Percentiles rank a stretch among this genome's conserved stretches.
Conservation (phyloP, 225 moss, liverwort and hornwort genomes). For the Pseudisothecium myosuroides region DNA sequence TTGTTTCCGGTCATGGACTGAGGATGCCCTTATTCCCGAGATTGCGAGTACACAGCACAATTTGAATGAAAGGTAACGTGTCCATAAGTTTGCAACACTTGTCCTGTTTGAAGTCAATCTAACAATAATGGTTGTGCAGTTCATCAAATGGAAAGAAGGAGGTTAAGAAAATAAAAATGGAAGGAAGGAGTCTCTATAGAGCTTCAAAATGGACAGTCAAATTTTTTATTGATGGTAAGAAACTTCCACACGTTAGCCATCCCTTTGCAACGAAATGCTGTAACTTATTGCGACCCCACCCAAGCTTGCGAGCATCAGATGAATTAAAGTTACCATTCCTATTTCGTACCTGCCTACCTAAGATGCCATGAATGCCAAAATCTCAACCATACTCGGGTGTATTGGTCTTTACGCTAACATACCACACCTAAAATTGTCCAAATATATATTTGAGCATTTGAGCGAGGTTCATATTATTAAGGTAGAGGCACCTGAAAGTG, state of each 20-base stretch:
- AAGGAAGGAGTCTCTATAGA: background rate
- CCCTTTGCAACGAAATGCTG: background rate
- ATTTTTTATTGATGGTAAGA: background rate
- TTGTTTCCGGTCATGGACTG: background rate
- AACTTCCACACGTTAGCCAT: background rate
- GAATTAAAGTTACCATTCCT: background rate
- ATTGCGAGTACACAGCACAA: background rate
- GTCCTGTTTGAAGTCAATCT: background rate
- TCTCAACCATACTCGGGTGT: rapidly evolving
- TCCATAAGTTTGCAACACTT: background rate
- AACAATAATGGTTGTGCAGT: background rate
- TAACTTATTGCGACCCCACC: no score
- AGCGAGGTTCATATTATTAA: background rate
- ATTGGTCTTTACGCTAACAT: rapidly evolving
- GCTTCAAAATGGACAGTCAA: background rate
- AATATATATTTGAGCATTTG: no score
- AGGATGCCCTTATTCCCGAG: background rate
- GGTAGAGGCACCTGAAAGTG: no score
- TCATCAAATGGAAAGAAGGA: background rate
- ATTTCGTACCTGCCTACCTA: background rate
- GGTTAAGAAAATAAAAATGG: no score
- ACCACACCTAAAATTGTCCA: rapidly evolving
- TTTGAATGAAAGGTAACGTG: background rate
- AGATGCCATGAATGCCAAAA: background rate
- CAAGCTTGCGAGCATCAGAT: background rate